phyloP scores from a whole-genome alignment of 176 grass and related monocot genomes.

The Oryza officinalis region DNA sequence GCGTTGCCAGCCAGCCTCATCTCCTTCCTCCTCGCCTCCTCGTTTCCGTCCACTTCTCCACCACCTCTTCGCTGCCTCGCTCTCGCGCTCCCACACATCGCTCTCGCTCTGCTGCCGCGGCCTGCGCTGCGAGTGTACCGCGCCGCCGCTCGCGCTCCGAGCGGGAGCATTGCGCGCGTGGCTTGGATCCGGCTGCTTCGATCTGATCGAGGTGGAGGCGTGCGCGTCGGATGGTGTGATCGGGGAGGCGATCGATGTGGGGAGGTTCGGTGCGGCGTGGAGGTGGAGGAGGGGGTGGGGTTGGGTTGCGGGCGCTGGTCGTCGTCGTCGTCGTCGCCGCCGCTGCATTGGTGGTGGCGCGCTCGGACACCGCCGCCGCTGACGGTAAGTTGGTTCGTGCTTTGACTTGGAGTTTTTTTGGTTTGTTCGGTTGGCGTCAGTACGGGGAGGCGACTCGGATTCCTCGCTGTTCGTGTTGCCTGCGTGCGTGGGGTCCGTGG shows the following conservation, averaged over 20 bases:
- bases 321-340: not conserved
- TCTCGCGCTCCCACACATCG: not conserved
- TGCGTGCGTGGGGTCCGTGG: not conserved
- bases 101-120: not conserved
- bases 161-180: conserved; percentile 1
- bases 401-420: not conserved
- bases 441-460: not conserved
- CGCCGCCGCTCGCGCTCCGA: no score
- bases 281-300: not conserved
- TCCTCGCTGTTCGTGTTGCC: not conserved
- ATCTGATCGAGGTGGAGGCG: not conserved
- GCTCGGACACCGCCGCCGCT: conserved; percentile 39
- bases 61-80: not conserved
- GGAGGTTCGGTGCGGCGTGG: not conserved
- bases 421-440: not conserved
- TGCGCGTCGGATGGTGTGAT: conserved; percentile 43
- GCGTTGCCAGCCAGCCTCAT: not conserved
- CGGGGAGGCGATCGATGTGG: conserved; percentile 18
- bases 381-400: conserved; percentile 30
- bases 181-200: conserved; percentile 28
- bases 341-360: conserved; percentile 38
- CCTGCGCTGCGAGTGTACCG: not conserved
- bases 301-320: not conserved
- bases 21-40: not conserved
- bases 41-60: conserved; percentile 1